Conservation (phyloP, 2,329 filamentous ascomycete genomes). For the Aurifilum marmelostoma region DNA sequence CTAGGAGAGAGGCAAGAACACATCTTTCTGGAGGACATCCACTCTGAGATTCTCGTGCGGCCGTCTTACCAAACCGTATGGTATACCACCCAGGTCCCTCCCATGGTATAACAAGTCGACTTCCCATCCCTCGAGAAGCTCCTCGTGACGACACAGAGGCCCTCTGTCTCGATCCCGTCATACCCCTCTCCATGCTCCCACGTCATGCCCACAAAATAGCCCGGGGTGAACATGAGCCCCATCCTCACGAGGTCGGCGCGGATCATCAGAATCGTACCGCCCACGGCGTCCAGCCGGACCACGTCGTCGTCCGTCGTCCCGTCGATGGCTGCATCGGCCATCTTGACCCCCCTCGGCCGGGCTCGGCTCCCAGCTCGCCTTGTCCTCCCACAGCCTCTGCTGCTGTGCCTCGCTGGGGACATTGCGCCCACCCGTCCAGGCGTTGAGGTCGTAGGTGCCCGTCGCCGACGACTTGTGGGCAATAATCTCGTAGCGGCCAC, state of each 20-base stretch:
- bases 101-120: constrained; percentile 9
- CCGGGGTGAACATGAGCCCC: constrained; percentile 10
- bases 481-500: constrained; percentile 7
- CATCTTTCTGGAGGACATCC: background rate
- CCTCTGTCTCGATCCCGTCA: constrained; percentile 8
- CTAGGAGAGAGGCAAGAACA: too few species aligned
- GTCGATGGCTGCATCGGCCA: background rate
- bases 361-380: constrained; percentile 11
- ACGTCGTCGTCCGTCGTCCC: constrained; percentile 5
- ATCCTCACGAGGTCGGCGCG: constrained; percentile 7
- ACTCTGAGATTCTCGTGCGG: background rate
- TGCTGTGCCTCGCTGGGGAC: background rate
- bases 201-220: constrained; percentile 4
- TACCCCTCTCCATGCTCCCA: constrained; percentile 10
- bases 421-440: constrained; percentile 1
- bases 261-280: constrained; percentile 5
- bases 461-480: constrained; percentile 2
- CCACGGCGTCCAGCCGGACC: constrained; percentile 6
- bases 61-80: constrained; percentile 10
- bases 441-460: constrained; percentile 5
- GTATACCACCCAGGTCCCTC: constrained; percentile 1
- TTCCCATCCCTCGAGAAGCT: constrained; percentile 8
- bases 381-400: constrained; percentile 2
- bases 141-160: constrained; percentile 3
- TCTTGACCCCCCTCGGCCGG: background rate